These are phyloP conservation scores for Mortierella sp. DNA, from an alignment of 371 early-diverging fungal genomes.

Conservation along the genomic window DNA sequence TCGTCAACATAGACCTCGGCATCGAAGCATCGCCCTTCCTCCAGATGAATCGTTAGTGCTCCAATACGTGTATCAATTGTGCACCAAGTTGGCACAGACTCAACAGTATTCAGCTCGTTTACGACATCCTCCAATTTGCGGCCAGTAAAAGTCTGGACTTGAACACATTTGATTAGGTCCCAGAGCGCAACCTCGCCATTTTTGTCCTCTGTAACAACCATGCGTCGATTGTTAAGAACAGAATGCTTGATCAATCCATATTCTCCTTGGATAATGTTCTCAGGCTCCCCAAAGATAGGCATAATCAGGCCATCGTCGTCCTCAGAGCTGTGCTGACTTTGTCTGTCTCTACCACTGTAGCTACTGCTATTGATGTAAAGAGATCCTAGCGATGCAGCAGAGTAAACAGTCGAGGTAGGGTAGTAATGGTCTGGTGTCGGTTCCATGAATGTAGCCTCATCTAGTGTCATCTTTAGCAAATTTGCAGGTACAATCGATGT, in stretches of 20 bases:
- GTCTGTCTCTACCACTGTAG: constrained; percentile 25
- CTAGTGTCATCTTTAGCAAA: constrained; percentile 43
- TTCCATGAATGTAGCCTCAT: constrained; percentile 35
- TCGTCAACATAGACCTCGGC: constrained; percentile 89
- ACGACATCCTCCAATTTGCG: constrained; percentile 69
- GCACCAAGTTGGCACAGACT: constrained; percentile 93
- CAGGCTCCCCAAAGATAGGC: constrained; percentile 46
- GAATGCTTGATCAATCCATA: constrained; percentile 74
- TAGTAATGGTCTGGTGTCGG: constrained; percentile 39
- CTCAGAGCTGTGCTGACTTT: constrained; percentile 52
- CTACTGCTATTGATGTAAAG: constrained; percentile 13
- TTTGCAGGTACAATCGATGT: constrained; percentile 44
- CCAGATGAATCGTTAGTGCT: constrained; percentile 85
- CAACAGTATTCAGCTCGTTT: constrained; percentile 72
- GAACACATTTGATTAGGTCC: constrained; percentile 86
- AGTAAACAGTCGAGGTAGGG: constrained; percentile 50
- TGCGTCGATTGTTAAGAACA: constrained; percentile 86
- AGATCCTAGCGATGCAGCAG: constrained; percentile 47
- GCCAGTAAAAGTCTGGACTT: constrained; percentile 68
- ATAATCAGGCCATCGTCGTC: constrained; percentile 46
- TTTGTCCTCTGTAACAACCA: constrained; percentile 89
- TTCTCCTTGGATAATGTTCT: constrained; percentile 60
- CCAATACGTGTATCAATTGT: constrained; percentile 91
- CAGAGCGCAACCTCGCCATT: constrained; percentile 85
- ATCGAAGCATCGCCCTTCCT: constrained; percentile 83